These are phyloP conservation scores for Ascochyta clinopodiicola DNA, from an alignment of 2,329 filamentous ascomycete genomes.

Conservation along the genomic window DNA sequence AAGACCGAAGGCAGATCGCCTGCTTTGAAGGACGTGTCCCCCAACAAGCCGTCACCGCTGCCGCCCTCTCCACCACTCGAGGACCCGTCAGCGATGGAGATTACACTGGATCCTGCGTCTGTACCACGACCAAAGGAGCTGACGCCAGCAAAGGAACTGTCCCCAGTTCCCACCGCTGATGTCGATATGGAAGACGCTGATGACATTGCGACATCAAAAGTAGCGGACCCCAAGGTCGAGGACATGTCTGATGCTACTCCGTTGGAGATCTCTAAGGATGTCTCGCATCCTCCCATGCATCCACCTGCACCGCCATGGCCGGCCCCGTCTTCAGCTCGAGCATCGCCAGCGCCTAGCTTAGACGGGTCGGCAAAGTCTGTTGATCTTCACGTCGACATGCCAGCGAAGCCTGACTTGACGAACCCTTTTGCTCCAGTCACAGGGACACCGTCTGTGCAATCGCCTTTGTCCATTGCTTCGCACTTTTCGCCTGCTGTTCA, in stretches of 20 bases:
- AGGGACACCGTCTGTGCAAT: slow-evolving; percentile 36
- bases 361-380: slow-evolving; percentile 22
- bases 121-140: slow-evolving; percentile 29
- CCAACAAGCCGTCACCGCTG: slow-evolving; percentile 41
- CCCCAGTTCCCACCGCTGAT: slow-evolving; percentile 22
- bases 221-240: slow-evolving; percentile 41
- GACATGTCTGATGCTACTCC: slow-evolving; percentile 39
- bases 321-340: slow-evolving; percentile 22
- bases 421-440: slow-evolving; percentile 31
- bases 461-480: slow-evolving; percentile 36
- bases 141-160: slow-evolving; percentile 33
- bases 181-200: slow-evolving; percentile 30
- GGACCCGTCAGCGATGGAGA: slow-evolving; percentile 36
- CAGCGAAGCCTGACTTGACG: slow-evolving; percentile 34
- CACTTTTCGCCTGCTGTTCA: slow-evolving; percentile 50
- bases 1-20: slow-evolving; percentile 45
- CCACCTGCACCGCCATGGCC: slow-evolving; percentile 45
- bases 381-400: slow-evolving; percentile 40
- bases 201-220: slow-evolving; percentile 27
- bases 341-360: slow-evolving; percentile 19
- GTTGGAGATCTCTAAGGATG: slow-evolving; percentile 22
- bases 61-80: slow-evolving; percentile 34
- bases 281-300: slow-evolving; percentile 40
- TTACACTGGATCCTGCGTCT: slow-evolving; percentile 27
- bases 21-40: slow-evolving; percentile 41